Conservation (phyloP, 2,329 filamentous ascomycete genomes). For the Phaeosphaeria sp. region DNA sequence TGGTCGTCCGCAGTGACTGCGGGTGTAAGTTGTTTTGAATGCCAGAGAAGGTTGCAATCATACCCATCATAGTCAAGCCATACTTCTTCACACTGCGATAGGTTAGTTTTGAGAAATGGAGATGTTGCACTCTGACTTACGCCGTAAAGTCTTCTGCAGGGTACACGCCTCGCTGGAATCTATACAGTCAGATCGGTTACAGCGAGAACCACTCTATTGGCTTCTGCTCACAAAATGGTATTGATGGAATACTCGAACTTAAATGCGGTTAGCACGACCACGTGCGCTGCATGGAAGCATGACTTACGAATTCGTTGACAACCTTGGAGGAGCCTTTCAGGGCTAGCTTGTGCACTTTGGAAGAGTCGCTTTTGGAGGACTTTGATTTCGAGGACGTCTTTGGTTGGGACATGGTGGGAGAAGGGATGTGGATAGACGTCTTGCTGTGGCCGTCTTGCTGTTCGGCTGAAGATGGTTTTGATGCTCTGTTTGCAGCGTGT, state of each 20-base stretch:
- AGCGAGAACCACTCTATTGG: too few species aligned
- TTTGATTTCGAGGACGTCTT: constrained; percentile 37
- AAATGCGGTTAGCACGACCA: constrained; percentile 21
- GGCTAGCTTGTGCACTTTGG: constrained; percentile 93
- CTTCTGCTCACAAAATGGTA: constrained; percentile 76
- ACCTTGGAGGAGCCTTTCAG: constrained; percentile 85
- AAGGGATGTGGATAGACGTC: neutral
- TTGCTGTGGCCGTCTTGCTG: neutral
- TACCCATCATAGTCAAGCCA: constrained; percentile 94
- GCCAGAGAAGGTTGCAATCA: constrained; percentile 21
- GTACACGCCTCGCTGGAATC: constrained; percentile 83
- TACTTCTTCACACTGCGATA: constrained; percentile 86
- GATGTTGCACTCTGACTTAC: constrained; percentile 56
- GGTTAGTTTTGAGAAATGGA: constrained; percentile 16
- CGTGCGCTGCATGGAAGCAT: neutral
- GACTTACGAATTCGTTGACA: constrained; percentile 90
- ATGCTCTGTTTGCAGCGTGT: constrained; percentile 36
- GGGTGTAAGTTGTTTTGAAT: constrained; percentile 17
- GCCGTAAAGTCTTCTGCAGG: constrained; percentile 96
- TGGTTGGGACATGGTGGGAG: constrained; percentile 38
- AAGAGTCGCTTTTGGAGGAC: constrained; percentile 67
- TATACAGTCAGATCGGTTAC: constrained; percentile 49
- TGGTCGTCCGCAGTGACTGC: constrained; percentile 93
- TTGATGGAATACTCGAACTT: constrained; percentile 99
- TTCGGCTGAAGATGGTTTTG: constrained; percentile 1